These are phyloP conservation scores for Pezicula radicicola DNA, from an alignment of 2,329 filamentous ascomycete species.

Conservation along the genomic window DNA sequence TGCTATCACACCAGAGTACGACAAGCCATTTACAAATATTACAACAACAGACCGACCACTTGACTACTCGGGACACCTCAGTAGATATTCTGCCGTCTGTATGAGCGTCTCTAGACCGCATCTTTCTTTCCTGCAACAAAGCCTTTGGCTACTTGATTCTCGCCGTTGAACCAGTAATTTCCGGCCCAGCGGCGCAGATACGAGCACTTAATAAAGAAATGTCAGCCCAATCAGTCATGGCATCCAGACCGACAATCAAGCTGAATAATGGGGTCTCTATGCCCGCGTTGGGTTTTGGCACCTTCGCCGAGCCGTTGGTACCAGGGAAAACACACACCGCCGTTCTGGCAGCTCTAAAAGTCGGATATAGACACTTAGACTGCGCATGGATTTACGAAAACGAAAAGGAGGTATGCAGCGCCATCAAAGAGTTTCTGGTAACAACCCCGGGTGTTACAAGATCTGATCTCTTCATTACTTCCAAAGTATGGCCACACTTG, in stretches of 20 bases:
- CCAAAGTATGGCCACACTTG: conserved; percentile 81
- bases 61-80: too few relatives aligned
- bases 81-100: too few relatives aligned
- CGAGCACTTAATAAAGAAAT: too few relatives aligned
- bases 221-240: conserved; percentile 2
- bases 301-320: conserved; percentile 19
- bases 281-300: conserved; percentile 42
- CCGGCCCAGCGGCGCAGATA: too few relatives aligned
- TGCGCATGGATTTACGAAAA: conserved; percentile 72
- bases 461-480: conserved; percentile 76
- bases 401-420: conserved; percentile 78
- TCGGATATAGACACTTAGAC: conserved; percentile 67
- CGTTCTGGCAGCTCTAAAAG: conserved; percentile 58
- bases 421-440: conserved; percentile 68
- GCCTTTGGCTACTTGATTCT: not conserved
- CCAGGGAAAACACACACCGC: conserved; percentile 41
- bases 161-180: not conserved
- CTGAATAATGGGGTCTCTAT: conserved; percentile 32
- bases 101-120: not conserved
- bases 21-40: not conserved
- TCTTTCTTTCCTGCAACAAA: not conserved
- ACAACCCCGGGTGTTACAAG: conserved; percentile 59
- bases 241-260: conserved; percentile 18
- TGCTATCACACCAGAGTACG: too few relatives aligned
- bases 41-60: not conserved